Evolutionary conservation across 352 stramenopile genomes (phyloP), one percentile per base, ranked within the genome.

Genomic region (Globisporangium perplexum): DNA sequence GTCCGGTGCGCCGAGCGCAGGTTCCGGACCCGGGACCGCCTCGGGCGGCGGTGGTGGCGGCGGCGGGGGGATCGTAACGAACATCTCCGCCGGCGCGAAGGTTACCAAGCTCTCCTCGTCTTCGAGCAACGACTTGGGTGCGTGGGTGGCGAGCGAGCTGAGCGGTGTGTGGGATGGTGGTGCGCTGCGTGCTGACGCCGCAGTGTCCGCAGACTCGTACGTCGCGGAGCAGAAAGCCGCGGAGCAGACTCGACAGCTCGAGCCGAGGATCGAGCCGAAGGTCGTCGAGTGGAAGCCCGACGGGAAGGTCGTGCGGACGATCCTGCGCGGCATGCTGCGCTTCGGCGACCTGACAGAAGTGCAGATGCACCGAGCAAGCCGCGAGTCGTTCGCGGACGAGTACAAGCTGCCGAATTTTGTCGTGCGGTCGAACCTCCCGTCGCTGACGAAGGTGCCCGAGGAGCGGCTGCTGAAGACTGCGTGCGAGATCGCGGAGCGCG

Each of bases 271-370:
- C 46, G 67, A 77, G 35, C 57, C 69, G 1, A 61, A 60, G 14
- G 26, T 79, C 3, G 57, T 74, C 2, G 67, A 83, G 26, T 58
- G 51, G n/a, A 74, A 70, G 22, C 71, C 71, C 0, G 79, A 92
- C 47, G 68, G 66, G 14, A 88, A 87, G 31, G 66, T 88, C 4
- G 74, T 93, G n/a, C 78, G 84, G 3, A 75, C 78, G 1, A 59
- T 94, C 28, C 44, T 92, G 22, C 78, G 83, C 22, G 65, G 56
- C 14, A 84, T 94, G 69, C 67, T 86, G 47, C 80, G 84, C 24
- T 94, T 83, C 52, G 84, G 82, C 36, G 82, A 94, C 57, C 57
- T 92, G 15, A 90, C 80, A 0, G 84, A 93, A 43, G 78, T 90
- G 24, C 62, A 68, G 26, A 66, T 88, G 10, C 85, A 77, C n/a